These are phyloP conservation scores for Neurospora sp. DNA, from an alignment of 2,329 filamentous ascomycete genomes.

Conservation along the genomic window DNA sequence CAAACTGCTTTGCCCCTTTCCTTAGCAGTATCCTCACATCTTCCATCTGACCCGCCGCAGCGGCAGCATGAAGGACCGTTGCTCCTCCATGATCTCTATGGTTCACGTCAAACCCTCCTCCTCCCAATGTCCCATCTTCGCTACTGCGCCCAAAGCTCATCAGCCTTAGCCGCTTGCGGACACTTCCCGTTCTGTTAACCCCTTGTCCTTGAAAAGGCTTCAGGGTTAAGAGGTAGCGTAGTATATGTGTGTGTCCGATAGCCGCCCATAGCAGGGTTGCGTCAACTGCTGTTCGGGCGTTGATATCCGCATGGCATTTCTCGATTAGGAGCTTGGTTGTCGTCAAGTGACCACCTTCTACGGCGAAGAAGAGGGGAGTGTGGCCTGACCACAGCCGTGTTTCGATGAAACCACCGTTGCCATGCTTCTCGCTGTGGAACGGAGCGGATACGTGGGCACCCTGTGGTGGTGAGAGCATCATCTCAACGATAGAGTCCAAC, in stretches of 20 bases:
- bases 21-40: constrained; percentile 12
- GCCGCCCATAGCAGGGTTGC: constrained; percentile 15
- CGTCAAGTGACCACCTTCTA: constrained; percentile 14
- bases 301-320: constrained; percentile 13
- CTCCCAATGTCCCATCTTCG: not conserved
- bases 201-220: not conserved
- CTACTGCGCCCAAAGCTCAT: not conserved
- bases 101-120: constrained; percentile 14
- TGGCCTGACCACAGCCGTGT: constrained; percentile 17
- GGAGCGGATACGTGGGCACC: not conserved
- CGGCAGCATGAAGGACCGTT: constrained; percentile 20
- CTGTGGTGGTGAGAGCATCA: constrained; percentile 13
- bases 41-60: constrained; percentile 4
- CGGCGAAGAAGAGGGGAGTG: constrained; percentile 20
- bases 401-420: constrained; percentile 11
- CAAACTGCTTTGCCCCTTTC: constrained; percentile 11
- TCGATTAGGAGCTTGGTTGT: constrained; percentile 19
- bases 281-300: constrained; percentile 11
- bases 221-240: constrained; percentile 14
- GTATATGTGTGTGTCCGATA: constrained; percentile 9
- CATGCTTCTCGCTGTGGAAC: constrained; percentile 1
- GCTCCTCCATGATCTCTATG: constrained; percentile 16
- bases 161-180: not conserved
- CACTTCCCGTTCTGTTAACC: not conserved
- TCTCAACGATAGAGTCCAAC: constrained; percentile 16